Percentiles rank a stretch among this genome's conserved stretches.
These are phyloP conservation scores for Colletotrichum aenigma DNA, from an alignment of 2,329 filamentous ascomycete species.

Conservation along the genomic window DNA sequence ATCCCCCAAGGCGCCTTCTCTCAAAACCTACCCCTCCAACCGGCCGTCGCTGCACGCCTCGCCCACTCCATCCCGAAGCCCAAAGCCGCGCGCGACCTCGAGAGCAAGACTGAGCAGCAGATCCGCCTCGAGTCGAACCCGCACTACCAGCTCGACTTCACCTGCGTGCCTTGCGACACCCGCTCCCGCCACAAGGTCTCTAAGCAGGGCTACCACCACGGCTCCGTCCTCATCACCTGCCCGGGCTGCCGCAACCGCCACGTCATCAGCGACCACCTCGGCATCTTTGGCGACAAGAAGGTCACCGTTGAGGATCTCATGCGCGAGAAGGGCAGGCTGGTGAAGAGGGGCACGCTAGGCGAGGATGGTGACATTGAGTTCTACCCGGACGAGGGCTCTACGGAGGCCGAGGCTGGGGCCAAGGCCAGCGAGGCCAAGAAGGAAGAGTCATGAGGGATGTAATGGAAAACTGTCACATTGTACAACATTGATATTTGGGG, in stretches of 20 bases:
- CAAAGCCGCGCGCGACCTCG: slow-evolving; percentile 13
- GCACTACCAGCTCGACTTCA: slow-evolving; percentile 88
- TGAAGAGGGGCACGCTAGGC: slow-evolving; percentile 74
- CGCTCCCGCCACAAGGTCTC: slow-evolving; percentile 86
- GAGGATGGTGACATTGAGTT: slow-evolving; percentile 90
- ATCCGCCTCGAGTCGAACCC: slow-evolving; percentile 50
- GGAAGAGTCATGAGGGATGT: neutral
- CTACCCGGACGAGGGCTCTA: slow-evolving; percentile 72
- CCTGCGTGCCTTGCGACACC: slow-evolving; percentile 82
- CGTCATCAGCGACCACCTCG: slow-evolving; percentile 88
- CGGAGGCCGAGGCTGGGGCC: neutral
- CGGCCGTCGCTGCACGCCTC: slow-evolving; percentile 20
- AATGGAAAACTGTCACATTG: neutral
- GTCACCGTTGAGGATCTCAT: slow-evolving; percentile 81
- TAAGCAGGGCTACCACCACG: slow-evolving; percentile 94
- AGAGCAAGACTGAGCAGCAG: slow-evolving; percentile 24
- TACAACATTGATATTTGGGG: neutral
- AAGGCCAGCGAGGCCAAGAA: neutral
- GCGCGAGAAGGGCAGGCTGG: slow-evolving; percentile 73
- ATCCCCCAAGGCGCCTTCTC: neutral
- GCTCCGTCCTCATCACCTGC: slow-evolving; percentile 87
- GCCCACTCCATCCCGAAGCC: slow-evolving; percentile 29
- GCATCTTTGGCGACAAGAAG: slow-evolving; percentile 74
- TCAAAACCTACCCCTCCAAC: neutral
- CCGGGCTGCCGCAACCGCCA: slow-evolving; percentile 86